Evolutionary conservation across 2,329 filamentous ascomycete species (phyloP).

Genomic region (Aspergillus japonicus): DNA sequence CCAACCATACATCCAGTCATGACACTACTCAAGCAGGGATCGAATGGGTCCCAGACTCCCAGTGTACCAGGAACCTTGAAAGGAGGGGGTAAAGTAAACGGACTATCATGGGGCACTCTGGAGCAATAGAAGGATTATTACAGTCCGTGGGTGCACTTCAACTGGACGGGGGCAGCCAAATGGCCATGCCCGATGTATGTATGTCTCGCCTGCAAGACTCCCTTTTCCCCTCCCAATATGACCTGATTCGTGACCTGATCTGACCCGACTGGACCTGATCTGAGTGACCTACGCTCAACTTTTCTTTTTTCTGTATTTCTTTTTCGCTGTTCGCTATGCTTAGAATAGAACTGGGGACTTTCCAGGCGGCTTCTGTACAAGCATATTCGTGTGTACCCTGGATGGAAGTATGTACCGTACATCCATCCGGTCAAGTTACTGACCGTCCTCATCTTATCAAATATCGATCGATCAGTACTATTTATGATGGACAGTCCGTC

Average conservation of each 20-base stretch:
- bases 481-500: background rate
- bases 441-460: background rate
- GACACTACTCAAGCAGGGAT: background rate
- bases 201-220: slow-evolving; percentile 1
- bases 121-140: background rate
- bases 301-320: background rate
- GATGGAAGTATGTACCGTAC: background rate
- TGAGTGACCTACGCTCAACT: too few species aligned
- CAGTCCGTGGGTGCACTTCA: background rate
- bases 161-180: background rate
- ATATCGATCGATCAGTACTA: background rate
- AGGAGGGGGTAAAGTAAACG: background rate
- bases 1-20: background rate
- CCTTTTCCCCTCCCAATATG: background rate
- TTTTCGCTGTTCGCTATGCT: background rate
- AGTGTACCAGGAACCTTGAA: background rate
- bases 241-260: background rate
- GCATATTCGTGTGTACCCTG: too few species aligned
- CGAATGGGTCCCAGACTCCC: too few species aligned
- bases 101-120: background rate
- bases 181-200: background rate
- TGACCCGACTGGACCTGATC: background rate
- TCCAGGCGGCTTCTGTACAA: too few species aligned
- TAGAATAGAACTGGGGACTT: background rate
- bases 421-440: background rate